Evolutionary conservation across 306 rosid species (phyloP), one percentile per base, ranked within the genome.

Genomic region (Cicer yamashitae): DNA sequence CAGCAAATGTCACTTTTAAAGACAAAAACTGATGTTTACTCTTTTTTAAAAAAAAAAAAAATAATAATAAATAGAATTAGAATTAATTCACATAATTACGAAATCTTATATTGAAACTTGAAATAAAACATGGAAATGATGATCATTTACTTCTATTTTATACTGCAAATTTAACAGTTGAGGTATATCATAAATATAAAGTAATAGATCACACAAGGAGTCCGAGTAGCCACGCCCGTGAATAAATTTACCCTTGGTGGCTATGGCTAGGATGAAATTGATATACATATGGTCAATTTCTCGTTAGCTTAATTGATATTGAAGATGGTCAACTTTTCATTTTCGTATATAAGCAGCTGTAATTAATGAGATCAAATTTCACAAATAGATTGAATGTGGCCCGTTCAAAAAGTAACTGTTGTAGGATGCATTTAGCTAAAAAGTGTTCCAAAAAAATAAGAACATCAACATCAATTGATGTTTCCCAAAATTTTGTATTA

Each of bases 391-490:
- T 7, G 66, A 13, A 44, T 20, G 40, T 75, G 79, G 13, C 13
- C 46, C 40, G 65, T 56, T 77, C 69, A 67, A 65, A 62, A 76
- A 8, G 48, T 34, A 66, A 14, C 48, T 52, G 70, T 8, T 34
- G 18, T 74, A 39, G 17, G 46, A 53, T 40, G 66, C 13, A 41
- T 52, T 57, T 1, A 53, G 71, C 38, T 43, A 43, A 39, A 45
- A 57, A 7, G 6, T 7, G 15, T n/a, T 37, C 17, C 56, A 30
- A 47, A 34, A 59, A 45, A 60, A 47, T 14, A 4, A 10, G 12
- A 46, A 62, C 71, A 75, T 67, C 71, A 48, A 76, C 47, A 77
- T 77, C 22, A 17, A 11, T 37, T 67, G 34, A 57, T 57, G 50
- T 46, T 67, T 67, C 51, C 69, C 68, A 77, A 57, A 34, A 45